phyloP scores from a whole-genome alignment of 2,329 filamentous ascomycete genomes.

The Triangularia setosa region DNA sequence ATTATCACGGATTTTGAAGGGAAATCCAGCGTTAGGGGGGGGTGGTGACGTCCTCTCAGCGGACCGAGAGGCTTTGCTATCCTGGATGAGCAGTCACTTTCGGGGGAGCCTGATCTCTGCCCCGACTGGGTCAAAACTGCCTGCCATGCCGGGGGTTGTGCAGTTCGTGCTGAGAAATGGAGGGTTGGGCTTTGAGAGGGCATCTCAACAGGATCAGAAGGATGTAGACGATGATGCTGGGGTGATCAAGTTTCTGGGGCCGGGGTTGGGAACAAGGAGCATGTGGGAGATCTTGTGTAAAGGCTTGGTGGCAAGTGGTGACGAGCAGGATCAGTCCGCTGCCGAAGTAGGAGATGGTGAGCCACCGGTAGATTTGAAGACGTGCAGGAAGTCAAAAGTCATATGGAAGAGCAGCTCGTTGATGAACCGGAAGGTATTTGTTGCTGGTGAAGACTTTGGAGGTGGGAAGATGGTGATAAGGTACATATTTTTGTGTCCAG shows the following conservation, averaged over 20 bases:
- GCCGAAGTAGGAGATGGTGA: neutral
- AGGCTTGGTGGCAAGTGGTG: constrained; percentile 18
- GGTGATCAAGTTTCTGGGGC: constrained; percentile 23
- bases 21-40: neutral
- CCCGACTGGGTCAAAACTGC: constrained; percentile 19
- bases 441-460: neutral
- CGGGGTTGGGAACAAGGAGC: constrained; percentile 8
- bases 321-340: neutral
- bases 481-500: constrained; percentile 26
- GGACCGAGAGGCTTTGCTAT: constrained; percentile 19
- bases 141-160: constrained; percentile 21
- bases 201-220: neutral
- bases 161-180: constrained; percentile 27
- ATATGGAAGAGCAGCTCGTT: constrained; percentile 17
- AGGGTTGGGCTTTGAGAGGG: neutral
- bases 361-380: neutral
- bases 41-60: neutral
- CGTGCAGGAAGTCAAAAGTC: constrained; percentile 7
- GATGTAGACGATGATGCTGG: neutral
- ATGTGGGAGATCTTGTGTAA: constrained; percentile 25
- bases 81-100: constrained; percentile 25
- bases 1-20: constrained; percentile 16
- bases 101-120: constrained; percentile 25
- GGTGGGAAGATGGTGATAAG: constrained; percentile 20
- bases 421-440: neutral